Percentiles rank a stretch among this genome's conserved stretches.
Conservation (phyloP, 495 filamentous ascomycete genomes). For the Neurospora tetraspora region DNA sequence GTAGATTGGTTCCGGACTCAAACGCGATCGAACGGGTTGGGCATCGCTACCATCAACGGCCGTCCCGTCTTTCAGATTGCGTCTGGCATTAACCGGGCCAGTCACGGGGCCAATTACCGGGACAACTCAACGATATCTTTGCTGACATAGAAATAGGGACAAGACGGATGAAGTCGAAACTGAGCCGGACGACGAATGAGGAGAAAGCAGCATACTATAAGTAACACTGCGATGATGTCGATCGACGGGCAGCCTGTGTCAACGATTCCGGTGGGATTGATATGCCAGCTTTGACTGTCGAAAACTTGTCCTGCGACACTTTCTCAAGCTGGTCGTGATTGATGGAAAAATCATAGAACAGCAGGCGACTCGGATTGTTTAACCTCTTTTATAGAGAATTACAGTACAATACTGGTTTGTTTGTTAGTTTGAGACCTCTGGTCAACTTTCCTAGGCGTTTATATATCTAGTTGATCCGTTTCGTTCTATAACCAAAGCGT, state of each 20-base stretch:
- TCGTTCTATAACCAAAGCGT: too few species aligned
- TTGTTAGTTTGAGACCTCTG: too few species aligned
- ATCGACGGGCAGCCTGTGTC: background rate
- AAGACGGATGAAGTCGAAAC: conserved; percentile 16
- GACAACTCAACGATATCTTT: conserved; percentile 3
- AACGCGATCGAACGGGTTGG: conserved; percentile 10
- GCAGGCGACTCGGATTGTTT: background rate
- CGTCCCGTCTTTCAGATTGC: conserved; percentile 6
- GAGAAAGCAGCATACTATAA: background rate
- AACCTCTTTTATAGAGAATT: background rate
- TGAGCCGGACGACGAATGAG: conserved; percentile 14
- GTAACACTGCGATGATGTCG: background rate
- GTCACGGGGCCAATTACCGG: conserved; percentile 9
- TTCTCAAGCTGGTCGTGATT: background rate
- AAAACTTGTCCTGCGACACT: background rate
- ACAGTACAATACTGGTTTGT: too few species aligned
- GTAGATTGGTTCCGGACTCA: conserved; percentile 6
- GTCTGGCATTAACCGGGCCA: conserved; percentile 15
- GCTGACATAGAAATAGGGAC: conserved; percentile 6
- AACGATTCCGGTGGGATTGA: background rate
- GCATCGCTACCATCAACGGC: conserved; percentile 20
- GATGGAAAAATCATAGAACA: background rate
- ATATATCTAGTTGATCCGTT: too few species aligned
- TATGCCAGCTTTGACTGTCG: background rate
- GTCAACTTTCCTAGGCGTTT: too few species aligned